phyloP scores from a whole-genome alignment of 2,329 filamentous ascomycete genomes.

The Aspergillus bombycis region DNA sequence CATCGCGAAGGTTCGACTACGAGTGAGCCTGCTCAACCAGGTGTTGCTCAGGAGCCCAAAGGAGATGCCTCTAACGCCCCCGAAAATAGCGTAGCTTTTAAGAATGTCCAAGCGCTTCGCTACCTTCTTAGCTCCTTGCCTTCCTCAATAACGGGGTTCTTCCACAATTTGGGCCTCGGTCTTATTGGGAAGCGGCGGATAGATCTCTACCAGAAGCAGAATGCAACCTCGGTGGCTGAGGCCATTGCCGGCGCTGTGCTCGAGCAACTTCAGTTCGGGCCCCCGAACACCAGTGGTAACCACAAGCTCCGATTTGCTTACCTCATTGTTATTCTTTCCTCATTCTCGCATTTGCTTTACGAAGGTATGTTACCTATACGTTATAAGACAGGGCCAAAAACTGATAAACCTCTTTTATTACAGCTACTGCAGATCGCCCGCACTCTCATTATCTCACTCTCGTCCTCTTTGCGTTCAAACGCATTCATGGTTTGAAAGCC shows the following conservation, averaged over 20 bases:
- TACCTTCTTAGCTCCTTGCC: slow-evolving; percentile 78
- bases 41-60: slow-evolving; percentile 19
- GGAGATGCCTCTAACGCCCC: slow-evolving; percentile 28
- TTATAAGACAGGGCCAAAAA: not conserved
- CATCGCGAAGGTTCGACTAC: slow-evolving; percentile 29
- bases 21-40: slow-evolving; percentile 22
- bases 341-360: slow-evolving; percentile 76
- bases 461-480: slow-evolving; percentile 84
- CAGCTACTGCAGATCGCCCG: slow-evolving; percentile 53
- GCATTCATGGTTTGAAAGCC: slow-evolving; percentile 72
- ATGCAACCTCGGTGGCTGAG: slow-evolving; percentile 63
- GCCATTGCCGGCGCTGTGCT: slow-evolving; percentile 73
- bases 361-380: slow-evolving; percentile 56
- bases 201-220: slow-evolving; percentile 66
- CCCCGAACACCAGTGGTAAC: slow-evolving; percentile 52
- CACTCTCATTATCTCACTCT: slow-evolving; percentile 63
- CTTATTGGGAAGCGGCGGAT: slow-evolving; percentile 74
- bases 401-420: slow-evolving; percentile 12
- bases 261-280: slow-evolving; percentile 62
- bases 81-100: slow-evolving; percentile 53
- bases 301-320: slow-evolving; percentile 72
- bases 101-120: slow-evolving; percentile 78
- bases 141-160: slow-evolving; percentile 78
- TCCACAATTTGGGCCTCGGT: slow-evolving; percentile 82
- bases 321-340: slow-evolving; percentile 78